phyloP scores from a whole-genome alignment of 345 rosid genomes.

The Hirschfeldia incana region DNA sequence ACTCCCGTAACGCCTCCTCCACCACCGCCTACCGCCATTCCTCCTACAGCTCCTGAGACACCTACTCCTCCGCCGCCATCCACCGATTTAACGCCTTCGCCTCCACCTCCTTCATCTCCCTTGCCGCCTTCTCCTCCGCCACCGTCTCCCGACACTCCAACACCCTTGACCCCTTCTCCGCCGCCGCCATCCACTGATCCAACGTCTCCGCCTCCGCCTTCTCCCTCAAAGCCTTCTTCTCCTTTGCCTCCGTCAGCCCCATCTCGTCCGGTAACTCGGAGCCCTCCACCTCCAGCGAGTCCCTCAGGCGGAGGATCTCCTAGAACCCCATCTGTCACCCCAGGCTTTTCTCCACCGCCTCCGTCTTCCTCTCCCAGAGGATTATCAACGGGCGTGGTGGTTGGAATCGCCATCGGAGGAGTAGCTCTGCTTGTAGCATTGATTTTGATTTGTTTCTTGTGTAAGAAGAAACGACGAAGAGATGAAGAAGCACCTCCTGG shows the following conservation, averaged over 20 bases:
- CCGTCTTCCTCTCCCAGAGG: conserved; percentile 32
- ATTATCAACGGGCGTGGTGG: conserved; percentile 53
- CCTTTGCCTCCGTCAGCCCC: conserved; percentile 9
- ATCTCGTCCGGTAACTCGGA: conserved; percentile 25
- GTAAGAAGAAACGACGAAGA: conserved; percentile 56
- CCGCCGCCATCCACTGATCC: conserved; percentile 6
- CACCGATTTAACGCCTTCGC: background rate
- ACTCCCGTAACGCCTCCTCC: background rate
- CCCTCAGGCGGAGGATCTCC: conserved; percentile 21
- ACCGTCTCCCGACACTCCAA: background rate
- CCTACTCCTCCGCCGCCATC: background rate
- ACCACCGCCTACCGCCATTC: background rate
- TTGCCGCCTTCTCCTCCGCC: conserved; percentile 10
- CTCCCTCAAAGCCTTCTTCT: background rate
- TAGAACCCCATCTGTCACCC: conserved; percentile 12
- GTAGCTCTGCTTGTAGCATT: conserved; percentile 48
- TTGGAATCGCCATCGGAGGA: conserved; percentile 64
- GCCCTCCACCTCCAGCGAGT: conserved; percentile 33
- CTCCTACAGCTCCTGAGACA: background rate
- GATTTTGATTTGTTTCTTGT: conserved; percentile 45
- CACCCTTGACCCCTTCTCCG: background rate
- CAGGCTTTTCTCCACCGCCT: conserved; percentile 34
- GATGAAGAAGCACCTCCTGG: conserved; percentile 42
- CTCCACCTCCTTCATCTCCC: background rate
- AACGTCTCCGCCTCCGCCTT: conserved; percentile 19